Conservation (phyloP, 2,329 filamentous ascomycete species). For the Macrophomina tecta region DNA sequence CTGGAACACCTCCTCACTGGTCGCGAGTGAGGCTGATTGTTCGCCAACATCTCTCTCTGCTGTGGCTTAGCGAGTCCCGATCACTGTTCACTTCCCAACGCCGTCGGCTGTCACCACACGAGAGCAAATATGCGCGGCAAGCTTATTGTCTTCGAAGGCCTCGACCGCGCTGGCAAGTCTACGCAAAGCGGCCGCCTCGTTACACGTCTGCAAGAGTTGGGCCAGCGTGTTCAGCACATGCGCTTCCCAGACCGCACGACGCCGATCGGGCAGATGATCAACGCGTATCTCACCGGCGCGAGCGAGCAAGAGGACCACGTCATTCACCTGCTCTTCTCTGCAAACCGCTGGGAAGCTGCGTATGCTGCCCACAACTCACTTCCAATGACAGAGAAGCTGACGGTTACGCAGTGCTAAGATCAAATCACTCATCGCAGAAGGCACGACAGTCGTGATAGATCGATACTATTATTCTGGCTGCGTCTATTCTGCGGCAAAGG, state of each 20-base stretch:
- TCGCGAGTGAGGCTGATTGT: not conserved
- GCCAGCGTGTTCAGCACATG: slow-evolving; percentile 62
- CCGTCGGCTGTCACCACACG: not conserved
- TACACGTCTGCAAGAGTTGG: slow-evolving; percentile 57
- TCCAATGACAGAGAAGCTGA: not conserved
- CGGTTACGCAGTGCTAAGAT: slow-evolving; percentile 2
- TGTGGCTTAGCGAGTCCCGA: not conserved
- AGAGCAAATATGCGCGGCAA: slow-evolving; percentile 63
- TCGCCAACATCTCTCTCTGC: not conserved
- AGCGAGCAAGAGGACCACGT: slow-evolving; percentile 82
- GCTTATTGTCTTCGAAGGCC: slow-evolving; percentile 83
- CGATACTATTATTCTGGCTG: slow-evolving; percentile 95
- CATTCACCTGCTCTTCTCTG: slow-evolving; percentile 88
- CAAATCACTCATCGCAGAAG: slow-evolving; percentile 46
- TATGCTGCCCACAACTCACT: slow-evolving; percentile 34
- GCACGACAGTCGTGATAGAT: slow-evolving; percentile 82
- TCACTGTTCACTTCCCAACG: not conserved
- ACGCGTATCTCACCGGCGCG: slow-evolving; percentile 76
- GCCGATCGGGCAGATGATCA: slow-evolving; percentile 85
- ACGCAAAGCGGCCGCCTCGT: slow-evolving; percentile 80
- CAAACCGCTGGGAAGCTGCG: slow-evolving; percentile 82
- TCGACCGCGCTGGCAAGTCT: slow-evolving; percentile 90
- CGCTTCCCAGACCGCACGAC: slow-evolving; percentile 84
- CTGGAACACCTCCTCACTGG: not conserved
- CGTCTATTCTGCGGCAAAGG: slow-evolving; percentile 90